These are phyloP conservation scores for Phialophora verrucosa DNA, from an alignment of 2,329 filamentous ascomycete genomes.

Conservation along the genomic window DNA sequence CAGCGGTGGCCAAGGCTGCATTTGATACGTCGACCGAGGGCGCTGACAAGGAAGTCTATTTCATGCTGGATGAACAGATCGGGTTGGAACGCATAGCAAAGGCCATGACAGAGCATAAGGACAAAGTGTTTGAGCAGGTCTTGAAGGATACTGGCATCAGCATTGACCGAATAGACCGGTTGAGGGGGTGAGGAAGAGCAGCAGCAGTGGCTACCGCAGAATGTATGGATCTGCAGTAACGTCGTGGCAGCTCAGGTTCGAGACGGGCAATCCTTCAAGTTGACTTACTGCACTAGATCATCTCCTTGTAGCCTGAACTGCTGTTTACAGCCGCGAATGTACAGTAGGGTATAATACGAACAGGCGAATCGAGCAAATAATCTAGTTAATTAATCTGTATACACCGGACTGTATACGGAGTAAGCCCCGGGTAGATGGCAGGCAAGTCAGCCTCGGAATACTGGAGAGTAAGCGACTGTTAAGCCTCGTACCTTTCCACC, in stretches of 20 bases:
- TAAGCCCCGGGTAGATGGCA: too few species aligned
- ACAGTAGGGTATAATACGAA: too few species aligned
- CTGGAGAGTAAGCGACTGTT: too few species aligned
- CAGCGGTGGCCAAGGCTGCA: conserved; percentile 12
- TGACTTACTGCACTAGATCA: too few species aligned
- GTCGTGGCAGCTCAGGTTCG: neutral
- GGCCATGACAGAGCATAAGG: conserved; percentile 17
- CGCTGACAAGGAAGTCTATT: conserved; percentile 10
- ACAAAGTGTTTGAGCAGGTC: neutral
- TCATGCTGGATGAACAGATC: conserved; percentile 15
- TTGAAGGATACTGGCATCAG: conserved; percentile 11
- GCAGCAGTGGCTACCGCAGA: neutral
- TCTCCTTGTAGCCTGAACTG: too few species aligned
- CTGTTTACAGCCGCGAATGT: too few species aligned
- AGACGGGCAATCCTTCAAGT: neutral
- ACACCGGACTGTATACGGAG: too few species aligned
- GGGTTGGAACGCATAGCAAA: conserved; percentile 9
- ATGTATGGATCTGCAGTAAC: neutral
- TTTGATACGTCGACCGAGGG: conserved; percentile 14
- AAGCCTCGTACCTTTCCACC: too few species aligned
- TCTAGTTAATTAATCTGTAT: too few species aligned
- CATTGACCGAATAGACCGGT: neutral
- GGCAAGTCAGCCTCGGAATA: too few species aligned
- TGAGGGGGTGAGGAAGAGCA: neutral
- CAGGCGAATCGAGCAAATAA: too few species aligned